These are phyloP conservation scores for Lasiodiplodia hormozganensis DNA, from an alignment of 2,329 filamentous ascomycete genomes.

Conservation along the genomic window DNA sequence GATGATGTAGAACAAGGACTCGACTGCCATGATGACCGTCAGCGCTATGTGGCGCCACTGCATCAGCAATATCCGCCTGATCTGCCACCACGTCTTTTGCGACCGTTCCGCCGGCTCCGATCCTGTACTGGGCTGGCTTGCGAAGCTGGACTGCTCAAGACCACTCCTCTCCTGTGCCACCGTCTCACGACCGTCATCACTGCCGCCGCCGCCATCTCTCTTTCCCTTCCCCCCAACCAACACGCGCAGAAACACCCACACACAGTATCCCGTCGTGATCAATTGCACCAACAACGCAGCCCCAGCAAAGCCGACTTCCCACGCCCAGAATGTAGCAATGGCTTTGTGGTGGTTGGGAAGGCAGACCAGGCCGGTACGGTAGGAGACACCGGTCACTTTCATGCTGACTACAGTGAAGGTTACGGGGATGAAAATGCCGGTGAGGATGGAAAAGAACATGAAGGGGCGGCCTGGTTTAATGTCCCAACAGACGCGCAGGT, in stretches of 20 bases:
- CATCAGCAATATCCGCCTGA: constrained; percentile 37
- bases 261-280: constrained; percentile 43
- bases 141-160: background rate
- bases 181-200: background rate
- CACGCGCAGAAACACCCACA: constrained; percentile 42
- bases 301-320: constrained; percentile 43
- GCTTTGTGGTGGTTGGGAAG: constrained; percentile 44
- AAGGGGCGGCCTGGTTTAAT: constrained; percentile 39
- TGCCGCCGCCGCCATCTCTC: background rate
- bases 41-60: constrained; percentile 42
- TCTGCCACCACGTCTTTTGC: constrained; percentile 36
- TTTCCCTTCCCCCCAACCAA: constrained; percentile 27
- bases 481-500: constrained; percentile 49
- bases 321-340: constrained; percentile 47
- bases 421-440: constrained; percentile 41
- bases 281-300: constrained; percentile 41
- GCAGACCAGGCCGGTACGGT: constrained; percentile 46
- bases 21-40: constrained; percentile 38
- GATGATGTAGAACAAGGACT: constrained; percentile 39
- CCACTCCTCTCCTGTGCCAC: background rate
- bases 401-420: constrained; percentile 42
- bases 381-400: constrained; percentile 45
- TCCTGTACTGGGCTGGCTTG: background rate
- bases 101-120: background rate
- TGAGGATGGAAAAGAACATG: constrained; percentile 41